phyloP scores from a whole-genome alignment of 768 basidiomycete species.

The Suillus subaureus region DNA sequence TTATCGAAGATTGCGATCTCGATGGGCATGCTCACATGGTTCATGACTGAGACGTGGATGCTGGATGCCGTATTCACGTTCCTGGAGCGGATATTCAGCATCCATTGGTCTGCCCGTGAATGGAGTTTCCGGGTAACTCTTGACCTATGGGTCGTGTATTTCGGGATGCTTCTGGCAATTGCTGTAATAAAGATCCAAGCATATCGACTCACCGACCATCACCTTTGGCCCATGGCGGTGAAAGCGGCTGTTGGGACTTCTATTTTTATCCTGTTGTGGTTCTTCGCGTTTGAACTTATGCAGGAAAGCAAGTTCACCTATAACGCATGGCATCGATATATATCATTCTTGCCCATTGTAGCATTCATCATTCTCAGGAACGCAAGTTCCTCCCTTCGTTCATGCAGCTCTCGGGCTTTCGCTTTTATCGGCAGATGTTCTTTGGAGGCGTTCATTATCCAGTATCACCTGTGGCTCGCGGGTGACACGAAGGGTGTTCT shows the following conservation, averaged over 20 bases:
- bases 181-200: constrained; percentile 77
- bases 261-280: constrained; percentile 65
- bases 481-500: constrained; percentile 83
- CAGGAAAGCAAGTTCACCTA: constrained; percentile 83
- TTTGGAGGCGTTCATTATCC: constrained; percentile 89
- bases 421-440: constrained; percentile 86
- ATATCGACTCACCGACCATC: constrained; percentile 66
- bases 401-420: constrained; percentile 67
- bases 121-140: constrained; percentile 89
- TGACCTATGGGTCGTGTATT: constrained; percentile 88
- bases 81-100: constrained; percentile 66
- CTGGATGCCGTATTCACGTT: constrained; percentile 65
- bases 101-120: constrained; percentile 83
- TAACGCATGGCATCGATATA: constrained; percentile 83
- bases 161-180: constrained; percentile 80
- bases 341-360: constrained; percentile 78
- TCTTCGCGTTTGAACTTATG: constrained; percentile 77
- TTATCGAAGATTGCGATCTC: constrained; percentile 71
- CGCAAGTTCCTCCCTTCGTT: constrained; percentile 69
- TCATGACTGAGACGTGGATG: constrained; percentile 65
- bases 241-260: constrained; percentile 55
- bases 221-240: constrained; percentile 58
- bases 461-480: constrained; percentile 87
- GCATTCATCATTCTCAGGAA: constrained; percentile 80
- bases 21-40: constrained; percentile 59